phyloP scores from a whole-genome alignment of 805 yeast genomes.

The Kuraishia piskuri region DNA sequence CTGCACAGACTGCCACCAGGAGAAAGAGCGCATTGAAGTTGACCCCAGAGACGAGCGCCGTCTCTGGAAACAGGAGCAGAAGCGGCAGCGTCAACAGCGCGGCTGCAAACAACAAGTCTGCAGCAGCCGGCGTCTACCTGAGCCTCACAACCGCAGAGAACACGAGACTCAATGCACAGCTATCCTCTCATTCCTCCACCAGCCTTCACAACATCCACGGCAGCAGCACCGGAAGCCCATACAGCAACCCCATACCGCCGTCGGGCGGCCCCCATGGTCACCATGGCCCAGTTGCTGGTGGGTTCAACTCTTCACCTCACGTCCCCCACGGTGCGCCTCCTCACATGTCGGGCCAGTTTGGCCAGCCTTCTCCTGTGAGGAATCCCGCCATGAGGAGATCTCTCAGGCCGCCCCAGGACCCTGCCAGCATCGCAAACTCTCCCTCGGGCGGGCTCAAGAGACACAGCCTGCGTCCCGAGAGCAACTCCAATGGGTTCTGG shows the following conservation, averaged over 20 bases:
- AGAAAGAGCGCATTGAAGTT: conserved; percentile 36
- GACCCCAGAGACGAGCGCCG: conserved; percentile 6
- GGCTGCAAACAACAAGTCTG: conserved; percentile 12
- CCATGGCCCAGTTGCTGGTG: too few species aligned
- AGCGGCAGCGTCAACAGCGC: not conserved
- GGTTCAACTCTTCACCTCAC: not conserved
- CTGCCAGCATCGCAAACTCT: conserved; percentile 4
- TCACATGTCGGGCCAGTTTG: not conserved
- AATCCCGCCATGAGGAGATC: conserved; percentile 4
- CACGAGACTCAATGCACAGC: conserved; percentile 61
- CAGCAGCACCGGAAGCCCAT: conserved; percentile 5
- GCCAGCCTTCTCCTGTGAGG: conserved; percentile 1
- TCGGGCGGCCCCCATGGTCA: not conserved
- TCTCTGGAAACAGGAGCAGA: conserved; percentile 3
- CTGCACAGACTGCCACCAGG: conserved; percentile 14
- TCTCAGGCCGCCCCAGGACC: conserved; percentile 15
- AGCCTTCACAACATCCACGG: conserved; percentile 3
- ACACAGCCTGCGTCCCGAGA: not conserved
- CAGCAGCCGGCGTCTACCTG: conserved; percentile 58
- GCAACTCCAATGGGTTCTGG: not conserved
- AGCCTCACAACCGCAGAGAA: conserved; percentile 73
- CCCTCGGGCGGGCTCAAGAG: not conserved
- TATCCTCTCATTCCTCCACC: conserved; percentile 30
- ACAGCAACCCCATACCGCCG: not conserved
- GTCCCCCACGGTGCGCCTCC: not conserved